Evolutionary conservation across 352 stramenopile genomes (phyloP).

Genomic region (Globisporangium uncinulatum): DNA sequence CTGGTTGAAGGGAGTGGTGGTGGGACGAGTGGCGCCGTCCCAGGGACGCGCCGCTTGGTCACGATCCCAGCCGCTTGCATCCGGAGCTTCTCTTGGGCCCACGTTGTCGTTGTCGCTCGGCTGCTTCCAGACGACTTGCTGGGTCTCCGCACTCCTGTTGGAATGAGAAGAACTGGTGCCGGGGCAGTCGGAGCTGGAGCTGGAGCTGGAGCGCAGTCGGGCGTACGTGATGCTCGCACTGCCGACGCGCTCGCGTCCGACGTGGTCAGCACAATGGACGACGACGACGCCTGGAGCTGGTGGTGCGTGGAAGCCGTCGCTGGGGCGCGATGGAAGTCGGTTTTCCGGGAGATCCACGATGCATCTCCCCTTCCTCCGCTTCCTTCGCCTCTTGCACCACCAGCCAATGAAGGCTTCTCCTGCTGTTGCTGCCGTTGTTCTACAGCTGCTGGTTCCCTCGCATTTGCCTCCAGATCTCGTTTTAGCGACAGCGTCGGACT

Average conservation of each 20-base stretch:
- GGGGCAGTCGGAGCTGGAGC: background rate
- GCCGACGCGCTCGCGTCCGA: background rate
- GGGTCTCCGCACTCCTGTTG: background rate
- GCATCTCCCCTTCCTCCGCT: background rate
- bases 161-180: background rate
- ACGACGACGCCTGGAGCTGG: background rate
- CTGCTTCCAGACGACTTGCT: background rate
- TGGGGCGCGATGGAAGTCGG: slow-evolving; percentile 4
- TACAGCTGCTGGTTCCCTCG: background rate
- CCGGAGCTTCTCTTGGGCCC: slow-evolving; percentile 37
- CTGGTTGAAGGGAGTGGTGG: slow-evolving; percentile 1
- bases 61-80: slow-evolving; percentile 6
- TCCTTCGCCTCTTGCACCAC: no score
- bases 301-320: background rate
- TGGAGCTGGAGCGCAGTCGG: background rate
- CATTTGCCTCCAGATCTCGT: background rate
- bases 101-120: slow-evolving; percentile 18
- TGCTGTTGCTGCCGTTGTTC: background rate
- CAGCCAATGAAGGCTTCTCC: background rate
- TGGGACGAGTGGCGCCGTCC: background rate
- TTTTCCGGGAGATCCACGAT: slow-evolving; percentile 8
- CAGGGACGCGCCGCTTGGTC: background rate
- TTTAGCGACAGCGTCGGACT: background rate
- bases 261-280: background rate
- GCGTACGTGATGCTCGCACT: background rate